Evolutionary conservation across 495 filamentous ascomycete genomes (phyloP), one percentile per base, ranked within the genome.

Genomic region (Rusavskia elegans): DNA sequence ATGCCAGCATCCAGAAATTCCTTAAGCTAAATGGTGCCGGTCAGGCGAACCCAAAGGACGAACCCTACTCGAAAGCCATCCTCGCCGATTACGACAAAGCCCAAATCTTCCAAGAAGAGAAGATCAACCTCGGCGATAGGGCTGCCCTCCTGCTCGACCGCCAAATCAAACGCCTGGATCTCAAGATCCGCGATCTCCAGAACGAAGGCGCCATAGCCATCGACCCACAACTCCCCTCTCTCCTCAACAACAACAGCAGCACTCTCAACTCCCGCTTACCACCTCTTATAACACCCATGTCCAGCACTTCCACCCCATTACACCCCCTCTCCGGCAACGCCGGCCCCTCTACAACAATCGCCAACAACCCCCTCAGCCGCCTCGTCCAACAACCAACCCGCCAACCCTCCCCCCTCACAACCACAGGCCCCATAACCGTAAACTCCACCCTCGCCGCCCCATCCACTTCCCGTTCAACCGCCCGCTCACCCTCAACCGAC

Each of bases 1-100:
- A 98, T 60, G 74, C 62, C 53, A 84, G 81, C 57, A 76, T 98
- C 49, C 92, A 98, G 64, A 94, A 89, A 66, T 90, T 81, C 70
- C 84, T 96, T 67, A 89, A 85, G 63, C 53, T 79, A 17, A 84
- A 95, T 63, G 87, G 90, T 51, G 87, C 85, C 61, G 75, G 87
- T 53, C 68, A 76, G 17, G 71, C 78, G n/a, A 87, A 95, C 59
- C 85, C 90, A 0, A 92, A 93, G 62, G 90, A 98, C 66, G 82
- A 85, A 23, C 66, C 75, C 19, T 83, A 88, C 59, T 69, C 74
- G 45, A 81, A 80, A 40, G 74, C 74, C 36, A 87, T 95, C 49
- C 64, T 77, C 27, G 77, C 85, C 53, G 84, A 82, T 58, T 85
- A 83, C 53, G 81, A 82, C 40, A 72, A 71, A 56, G 82, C 82